phyloP scores from a whole-genome alignment of 2,329 filamentous ascomycete species.

The Diaporthe ilicicola region DNA sequence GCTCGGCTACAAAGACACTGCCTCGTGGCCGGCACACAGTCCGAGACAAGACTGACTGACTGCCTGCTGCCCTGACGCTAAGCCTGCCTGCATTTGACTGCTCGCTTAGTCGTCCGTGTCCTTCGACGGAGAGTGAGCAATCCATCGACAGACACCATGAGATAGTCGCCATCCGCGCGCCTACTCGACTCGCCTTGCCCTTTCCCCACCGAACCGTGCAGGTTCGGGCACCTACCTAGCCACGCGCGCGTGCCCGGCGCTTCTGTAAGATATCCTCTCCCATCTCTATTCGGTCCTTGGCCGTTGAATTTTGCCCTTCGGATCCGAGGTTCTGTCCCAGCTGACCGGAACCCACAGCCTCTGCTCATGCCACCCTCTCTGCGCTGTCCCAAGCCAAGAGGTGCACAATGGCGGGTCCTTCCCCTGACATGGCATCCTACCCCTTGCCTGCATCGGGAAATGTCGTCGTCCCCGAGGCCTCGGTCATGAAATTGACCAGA shows the following conservation, averaged over 20 bases:
- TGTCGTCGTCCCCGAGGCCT: conserved; percentile 45
- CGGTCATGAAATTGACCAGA: conserved; percentile 60
- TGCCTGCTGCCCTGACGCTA: conserved; percentile 25
- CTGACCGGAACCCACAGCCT: conserved; percentile 25
- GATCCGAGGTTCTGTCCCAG: conserved; percentile 31
- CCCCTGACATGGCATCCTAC: conserved; percentile 34
- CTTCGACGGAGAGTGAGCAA: not conserved
- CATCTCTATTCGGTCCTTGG: conserved; percentile 11
- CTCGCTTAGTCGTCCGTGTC: conserved; percentile 19
- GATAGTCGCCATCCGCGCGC: conserved; percentile 25
- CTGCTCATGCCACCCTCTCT: conserved; percentile 17
- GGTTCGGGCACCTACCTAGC: conserved; percentile 10
- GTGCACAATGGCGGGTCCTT: conserved; percentile 31
- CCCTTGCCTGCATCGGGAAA: conserved; percentile 38
- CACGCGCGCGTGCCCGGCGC: conserved; percentile 6
- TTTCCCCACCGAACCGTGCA: conserved; percentile 19
- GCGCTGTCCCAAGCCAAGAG: conserved; percentile 15
- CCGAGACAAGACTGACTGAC: conserved; percentile 30
- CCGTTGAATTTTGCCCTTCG: conserved; percentile 28
- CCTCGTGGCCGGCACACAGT: conserved; percentile 32
- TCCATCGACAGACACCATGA: conserved; percentile 9
- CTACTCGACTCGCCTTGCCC: conserved; percentile 26
- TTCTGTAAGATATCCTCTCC: conserved; percentile 17
- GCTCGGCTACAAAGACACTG: conserved; percentile 30
- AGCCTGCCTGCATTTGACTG: conserved; percentile 24